Percentiles rank a stretch among this genome's conserved stretches.
phyloP scores from a whole-genome alignment of 106 monocot species.

The Narthecium ossifragum region DNA sequence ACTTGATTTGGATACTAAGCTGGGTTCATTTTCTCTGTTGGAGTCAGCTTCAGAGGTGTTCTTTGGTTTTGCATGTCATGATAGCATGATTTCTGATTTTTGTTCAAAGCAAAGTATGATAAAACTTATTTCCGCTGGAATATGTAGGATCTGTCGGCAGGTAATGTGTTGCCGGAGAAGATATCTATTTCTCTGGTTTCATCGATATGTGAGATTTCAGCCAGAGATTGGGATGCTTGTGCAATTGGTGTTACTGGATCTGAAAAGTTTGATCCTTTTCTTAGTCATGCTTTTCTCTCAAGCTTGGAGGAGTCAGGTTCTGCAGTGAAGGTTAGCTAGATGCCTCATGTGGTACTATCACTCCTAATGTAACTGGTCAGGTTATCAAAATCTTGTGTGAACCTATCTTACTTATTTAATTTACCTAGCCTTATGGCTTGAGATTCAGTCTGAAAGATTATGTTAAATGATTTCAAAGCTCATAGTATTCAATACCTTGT shows the following conservation, averaged over 20 bases:
- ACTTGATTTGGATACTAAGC: slow-evolving; percentile 32
- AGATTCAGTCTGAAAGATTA: too few species aligned
- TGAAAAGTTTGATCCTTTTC: slow-evolving; percentile 83
- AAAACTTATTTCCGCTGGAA: background rate
- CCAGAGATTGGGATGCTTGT: slow-evolving; percentile 90
- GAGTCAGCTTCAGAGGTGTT: slow-evolving; percentile 46
- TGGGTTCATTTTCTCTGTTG: slow-evolving; percentile 49
- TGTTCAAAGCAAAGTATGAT: slow-evolving; percentile 11
- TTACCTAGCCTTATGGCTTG: too few species aligned
- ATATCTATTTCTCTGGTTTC: slow-evolving; percentile 56
- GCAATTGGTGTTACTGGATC: slow-evolving; percentile 54
- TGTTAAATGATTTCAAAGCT: too few species aligned
- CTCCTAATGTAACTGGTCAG: too few species aligned
- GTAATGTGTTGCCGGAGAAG: slow-evolving; percentile 21
- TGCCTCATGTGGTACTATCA: background rate
- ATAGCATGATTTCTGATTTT: background rate
- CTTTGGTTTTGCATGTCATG: background rate
- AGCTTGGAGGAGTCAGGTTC: slow-evolving; percentile 84
- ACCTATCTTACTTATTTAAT: too few species aligned
- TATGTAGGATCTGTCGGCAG: slow-evolving; percentile 25
- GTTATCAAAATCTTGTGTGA: too few species aligned
- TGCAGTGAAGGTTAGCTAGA: slow-evolving; percentile 56
- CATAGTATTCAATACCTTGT: too few species aligned
- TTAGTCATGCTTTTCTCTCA: slow-evolving; percentile 78
- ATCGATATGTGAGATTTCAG: slow-evolving; percentile 69